Evolutionary conservation across 768 basidiomycete species (phyloP), one percentile per base, ranked within the genome.

Genomic region (Lentinula raphanica): DNA sequence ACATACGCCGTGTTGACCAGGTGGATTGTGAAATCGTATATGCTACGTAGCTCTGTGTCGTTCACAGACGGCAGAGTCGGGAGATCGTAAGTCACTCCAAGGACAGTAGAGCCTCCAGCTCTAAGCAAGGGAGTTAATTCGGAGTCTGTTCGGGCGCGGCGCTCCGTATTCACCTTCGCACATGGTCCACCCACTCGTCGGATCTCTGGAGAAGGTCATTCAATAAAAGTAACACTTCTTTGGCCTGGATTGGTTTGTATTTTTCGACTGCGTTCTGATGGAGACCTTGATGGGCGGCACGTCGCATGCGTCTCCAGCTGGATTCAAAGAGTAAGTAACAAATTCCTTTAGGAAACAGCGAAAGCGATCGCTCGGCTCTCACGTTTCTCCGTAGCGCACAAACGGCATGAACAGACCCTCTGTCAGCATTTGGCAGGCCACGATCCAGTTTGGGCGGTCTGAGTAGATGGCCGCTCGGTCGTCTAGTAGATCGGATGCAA

Each of bases 291-390:
- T 74, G 69, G 3, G 67, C 67, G 1, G 71, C 68, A 17, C 71
- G 66, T 19, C 72, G 68, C 68, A 71, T 69, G 13, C 68, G 61
- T 27, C 70, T 66, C 72, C 72, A 74, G 27, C 72, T 74, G 54
- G 38, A 29, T 29, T 25, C 17, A 32, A n/a, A n/a, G n/a, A 13
- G 15, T 17, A 38, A 35, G 49, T 36, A n/a, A 31, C n/a, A 4
- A 58, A 11, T 6, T 19, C 17, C 21, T 36, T 4, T 31, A 8
- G 12, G 5, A 9, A 13, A 36, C 1, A 31, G 38, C 19, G 44
- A 11, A 21, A 13, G 23, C 4, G 56, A 27, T 13, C 0, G n/a
- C n/a, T 7, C 12, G 23, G 13, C n/a, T 28, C 56, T 44, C 25
- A 58, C 56, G 44, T 27, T 23, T 65, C 60, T 3, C 57, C 58